Percentiles rank a stretch among this genome's conserved stretches.
Conservation (phyloP, 495 filamentous ascomycete species). For the Saxispiralis lemnorum region DNA sequence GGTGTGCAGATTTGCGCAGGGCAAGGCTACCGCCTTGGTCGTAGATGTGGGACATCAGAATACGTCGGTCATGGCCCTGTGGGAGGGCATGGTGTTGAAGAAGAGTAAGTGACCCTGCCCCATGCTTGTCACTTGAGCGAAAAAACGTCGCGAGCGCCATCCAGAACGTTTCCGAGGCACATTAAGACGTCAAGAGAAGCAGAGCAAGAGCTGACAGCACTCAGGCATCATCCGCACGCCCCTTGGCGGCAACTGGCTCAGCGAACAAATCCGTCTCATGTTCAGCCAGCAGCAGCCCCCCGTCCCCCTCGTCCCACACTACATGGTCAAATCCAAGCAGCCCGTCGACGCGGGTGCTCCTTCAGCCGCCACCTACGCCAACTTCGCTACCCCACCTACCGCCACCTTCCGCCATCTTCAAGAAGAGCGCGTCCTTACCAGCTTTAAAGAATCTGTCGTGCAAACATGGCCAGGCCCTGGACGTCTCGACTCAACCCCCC, state of each 20-base stretch:
- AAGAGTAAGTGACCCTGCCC: constrained; percentile 29
- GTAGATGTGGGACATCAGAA: constrained; percentile 84
- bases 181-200: background rate
- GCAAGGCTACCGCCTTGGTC: constrained; percentile 80
- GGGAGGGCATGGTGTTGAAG: constrained; percentile 85
- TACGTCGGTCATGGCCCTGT: constrained; percentile 75
- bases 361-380: constrained; percentile 49
- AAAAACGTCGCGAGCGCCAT: too few relatives aligned
- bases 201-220: background rate
- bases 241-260: constrained; percentile 76
- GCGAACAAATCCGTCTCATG: constrained; percentile 64
- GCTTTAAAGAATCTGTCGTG: constrained; percentile 96
- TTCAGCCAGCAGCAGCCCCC: constrained; percentile 59
- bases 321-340: constrained; percentile 67
- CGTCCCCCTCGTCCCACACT: constrained; percentile 68
- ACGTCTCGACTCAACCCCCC: constrained; percentile 30
- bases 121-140: background rate
- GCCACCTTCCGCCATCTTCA: constrained; percentile 60
- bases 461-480: constrained; percentile 80
- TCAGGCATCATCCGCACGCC: constrained; percentile 60
- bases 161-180: too few relatives aligned
- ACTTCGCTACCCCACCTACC: constrained; percentile 46
- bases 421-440: constrained; percentile 81
- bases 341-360: constrained; percentile 77
- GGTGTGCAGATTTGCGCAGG: constrained; percentile 53